Evolutionary conservation across 306 rosid species (phyloP), one percentile per base, ranked within the genome.

Genomic region (Cicer pinnatifidum): DNA sequence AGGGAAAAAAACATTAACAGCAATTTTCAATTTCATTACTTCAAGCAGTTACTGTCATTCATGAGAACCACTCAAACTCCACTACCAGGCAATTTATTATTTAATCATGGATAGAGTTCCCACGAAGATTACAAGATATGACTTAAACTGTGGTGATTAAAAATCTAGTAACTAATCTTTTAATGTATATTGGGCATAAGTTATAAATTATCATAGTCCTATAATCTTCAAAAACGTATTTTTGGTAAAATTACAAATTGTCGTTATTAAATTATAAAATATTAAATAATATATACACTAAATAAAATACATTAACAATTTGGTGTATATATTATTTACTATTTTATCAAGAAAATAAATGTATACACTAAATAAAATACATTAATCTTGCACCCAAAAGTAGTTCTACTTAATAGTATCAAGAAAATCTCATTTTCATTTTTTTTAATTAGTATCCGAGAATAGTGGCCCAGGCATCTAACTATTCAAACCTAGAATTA

Each of bases 381-480:
- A 54, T 9, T 19, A 58, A 58, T 11, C 17, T 58, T 28, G 33
- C 43, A 33, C 43, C 41, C 64, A 28, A 28, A 11, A 58, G 9
- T 6, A 28, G 6, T 58, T 16, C 11, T 58, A 9, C n/a, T 15
- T 37, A 60, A 9, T 56, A 56, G 13, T 56, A 56, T 19, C 11
- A 56, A 56, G 38, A 62, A 38, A 61, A 37, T 3, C 19, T 60
- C 45, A 33, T 10, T 60, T 1, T 35, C n/a, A 2, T 0, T 9
- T 8, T n/a, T 73, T 50, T 63, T 63, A 28, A 40, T 16, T 41
- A 20, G 10, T 57, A 40, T 39, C 20, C 15, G 15, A 56, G 61
- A 84, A 80, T 66, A 45, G 79, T 43, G 67, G 82, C 76, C 9
- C 83, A 72, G 75, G 45, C 63, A 72, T 82, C 89, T 72, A 82